Evolutionary conservation across 257 asterid species (phyloP), one percentile per base, ranked within the genome.

Genomic region (Verbena officinalis): DNA sequence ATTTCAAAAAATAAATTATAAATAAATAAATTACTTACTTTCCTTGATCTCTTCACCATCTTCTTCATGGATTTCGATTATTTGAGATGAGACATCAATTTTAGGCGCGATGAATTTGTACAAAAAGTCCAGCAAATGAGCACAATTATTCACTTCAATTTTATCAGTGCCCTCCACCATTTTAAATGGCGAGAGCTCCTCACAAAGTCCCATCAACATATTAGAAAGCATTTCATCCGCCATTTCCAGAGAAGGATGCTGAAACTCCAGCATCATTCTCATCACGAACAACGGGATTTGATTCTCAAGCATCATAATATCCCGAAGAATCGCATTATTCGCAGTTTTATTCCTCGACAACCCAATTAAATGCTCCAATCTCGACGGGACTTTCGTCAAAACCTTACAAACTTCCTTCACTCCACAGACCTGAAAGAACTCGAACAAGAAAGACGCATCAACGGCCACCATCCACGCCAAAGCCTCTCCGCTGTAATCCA

Each of bases 401-500:
- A 45, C 70, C 60, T 72, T 78, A 12, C 81, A 84, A 9, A 9
- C 40, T 51, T 67, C 50, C 71, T 52, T 68, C 40, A 65, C 74
- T 0, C 77, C 85, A 5, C 77, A 83, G 16, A 78, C 60, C 31
- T 72, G 81, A 12, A 84, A 82, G 39, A 84, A 82, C 60, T 87
- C 91, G 13, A 80, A 70, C 57, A 87, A 50, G 73, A 87, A 87
- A 17, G 78, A 80, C 0, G 78, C 75, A 16, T 87, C 91, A 19
- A 87, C 68, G 7, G 82, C 89, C 89, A 82, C 71, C 77, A 87
- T 80, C 91, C 91, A 87, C 0, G 86, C 81, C 9, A 87, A 52
- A 1, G 95, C 82, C 45, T 87, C 89, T 0, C 59, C 15, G 4
- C 75, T 72, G 16, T 59, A 51, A 42, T 24, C 40, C 19, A 87